Base-by-base conservation (phyloP, 202 grass and related monocot genomes). In the Zizania palustris region DNA sequence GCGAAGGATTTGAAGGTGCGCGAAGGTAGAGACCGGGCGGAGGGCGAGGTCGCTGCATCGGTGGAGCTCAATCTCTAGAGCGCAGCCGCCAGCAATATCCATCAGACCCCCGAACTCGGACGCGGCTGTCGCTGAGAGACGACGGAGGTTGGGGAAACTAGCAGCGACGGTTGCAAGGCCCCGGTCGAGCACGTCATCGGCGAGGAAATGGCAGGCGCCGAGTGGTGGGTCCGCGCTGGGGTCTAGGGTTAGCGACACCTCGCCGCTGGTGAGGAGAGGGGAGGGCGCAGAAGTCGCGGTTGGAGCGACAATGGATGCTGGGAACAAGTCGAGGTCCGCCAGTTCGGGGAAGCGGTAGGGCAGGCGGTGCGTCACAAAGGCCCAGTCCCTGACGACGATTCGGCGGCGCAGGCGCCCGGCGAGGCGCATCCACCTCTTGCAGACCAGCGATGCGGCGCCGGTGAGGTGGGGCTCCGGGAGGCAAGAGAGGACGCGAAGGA, bases 51-150 rank as follows among this genome's bases (percentile, higher is more conserved):
- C 95, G 0, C 83, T 92, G 43, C 95, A 98, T 0, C 87, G 56
- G 72, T 98, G 95, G 57, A 98, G 89, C 74, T 98, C 91, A 5
- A 98, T 85, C 87, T 98, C 91, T 57, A 88, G 91, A 3, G 67
- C 45, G 68, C 95, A 95, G 0, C 87, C 81, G 11, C 69, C 62
- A 9, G 95, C 91, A 11, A 98, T 80, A 37, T 83, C 89, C 77
- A 94, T 92, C 45, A 94, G 85, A 36, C 89, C 87, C 3, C 62
- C 77, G 6, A 89, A 88, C 46, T 85, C 92, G 0, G 87, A 75
- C n/a, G 84, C 73, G 11, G 78, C 91, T 0, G 82, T 82, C 46
- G 88, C 75, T 2, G 89, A 94, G 19, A 98, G 72, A 12, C 85
- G 90, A 5, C 91, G 85, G 45, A 98, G 83, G 41, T 80, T 80